phyloP scores from a whole-genome alignment of 441 rosid genomes.

The Gossypium davidsonii region DNA sequence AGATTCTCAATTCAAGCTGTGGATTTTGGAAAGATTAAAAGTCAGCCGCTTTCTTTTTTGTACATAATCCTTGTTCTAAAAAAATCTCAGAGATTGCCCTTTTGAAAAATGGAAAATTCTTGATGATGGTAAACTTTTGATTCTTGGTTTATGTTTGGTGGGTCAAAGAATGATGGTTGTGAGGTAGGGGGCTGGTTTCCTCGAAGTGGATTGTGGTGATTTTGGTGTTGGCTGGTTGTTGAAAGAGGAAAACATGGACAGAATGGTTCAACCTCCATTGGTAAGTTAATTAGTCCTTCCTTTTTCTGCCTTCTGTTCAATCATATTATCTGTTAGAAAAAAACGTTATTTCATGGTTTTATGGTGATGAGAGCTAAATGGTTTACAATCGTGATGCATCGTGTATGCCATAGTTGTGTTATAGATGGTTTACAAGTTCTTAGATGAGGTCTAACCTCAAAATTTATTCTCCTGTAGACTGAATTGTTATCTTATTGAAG shows the following conservation, averaged over 20 bases:
- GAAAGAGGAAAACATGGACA: slow-evolving; percentile 40
- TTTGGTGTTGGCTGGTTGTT: slow-evolving; percentile 20
- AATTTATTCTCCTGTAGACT: not conserved
- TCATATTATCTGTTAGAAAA: not conserved
- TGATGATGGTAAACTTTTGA: slow-evolving; percentile 9
- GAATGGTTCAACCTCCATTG: slow-evolving; percentile 71
- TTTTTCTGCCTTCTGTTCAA: slow-evolving; percentile 15
- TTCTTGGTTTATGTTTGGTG: slow-evolving; percentile 12
- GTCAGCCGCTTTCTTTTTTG: not conserved
- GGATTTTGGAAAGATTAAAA: slow-evolving; percentile 5
- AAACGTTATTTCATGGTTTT: not conserved
- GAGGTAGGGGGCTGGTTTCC: slow-evolving; percentile 17
- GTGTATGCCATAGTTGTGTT: not conserved
- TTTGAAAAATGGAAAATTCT: slow-evolving; percentile 5
- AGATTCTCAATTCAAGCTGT: slow-evolving; percentile 7
- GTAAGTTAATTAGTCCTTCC: slow-evolving; percentile 28
- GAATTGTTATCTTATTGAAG: not conserved
- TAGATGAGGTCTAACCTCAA: not conserved
- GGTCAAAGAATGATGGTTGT: slow-evolving; percentile 13
- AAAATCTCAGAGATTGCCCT: not conserved
- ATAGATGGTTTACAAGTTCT: not conserved
- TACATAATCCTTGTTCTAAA: not conserved
- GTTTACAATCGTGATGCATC: not conserved
- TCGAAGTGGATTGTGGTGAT: slow-evolving; percentile 22
- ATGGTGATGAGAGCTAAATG: not conserved